Base-by-base conservation (phyloP, 768 basidiomycete species). In the Suillus luteus region DNA sequence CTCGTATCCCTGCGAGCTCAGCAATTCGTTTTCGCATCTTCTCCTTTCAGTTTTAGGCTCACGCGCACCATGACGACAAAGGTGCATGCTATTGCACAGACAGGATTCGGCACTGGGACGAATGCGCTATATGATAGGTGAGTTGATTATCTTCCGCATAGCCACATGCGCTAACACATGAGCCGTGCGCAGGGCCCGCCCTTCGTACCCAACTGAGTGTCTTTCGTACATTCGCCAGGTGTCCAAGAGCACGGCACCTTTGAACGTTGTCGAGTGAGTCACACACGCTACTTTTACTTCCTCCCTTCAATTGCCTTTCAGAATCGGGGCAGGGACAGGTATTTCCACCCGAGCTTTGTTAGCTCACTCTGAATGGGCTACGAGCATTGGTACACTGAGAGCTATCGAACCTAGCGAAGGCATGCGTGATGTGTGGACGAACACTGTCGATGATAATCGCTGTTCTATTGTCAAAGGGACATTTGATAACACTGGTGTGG, bases 371-470 rank as follows among this genome's bases (percentile, higher is more conserved):
- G 82, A 80, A 44, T 88, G 84, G 84, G 69, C 82, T 19, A 71
- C 74, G 49, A 73, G 71, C 62, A 79, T 95, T 55, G 78, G 77
- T 35, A 74, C 81, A 54, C 73, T 96, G 19, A 80, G 81, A 59
- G 92, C 91, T 5, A 71, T 95, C 38, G 96, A 98, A 73, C 96
- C 96, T 17, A 91, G 90, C 67, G 80, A 81, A 52, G 96, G 95
- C 35, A 97, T 97, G 96, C 82, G 95, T 60, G 78, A 81, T 3
- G 79, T 83, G 2, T 97, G 95, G 78, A 70, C 74, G 12, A 79
- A 86, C 65, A 84, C 81, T 17, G 76, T 88, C 6, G 58, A 68
- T 9, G 87, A 92, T 68, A 70, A 76, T n/a, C 80, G 85, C 3
- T 83, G 86, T 17, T 77, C 80, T 14, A 72, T 84, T 48, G 65